These are phyloP conservation scores for Brettanomyces nanus DNA, from an alignment of 805 yeast species.

Conservation along the genomic window DNA sequence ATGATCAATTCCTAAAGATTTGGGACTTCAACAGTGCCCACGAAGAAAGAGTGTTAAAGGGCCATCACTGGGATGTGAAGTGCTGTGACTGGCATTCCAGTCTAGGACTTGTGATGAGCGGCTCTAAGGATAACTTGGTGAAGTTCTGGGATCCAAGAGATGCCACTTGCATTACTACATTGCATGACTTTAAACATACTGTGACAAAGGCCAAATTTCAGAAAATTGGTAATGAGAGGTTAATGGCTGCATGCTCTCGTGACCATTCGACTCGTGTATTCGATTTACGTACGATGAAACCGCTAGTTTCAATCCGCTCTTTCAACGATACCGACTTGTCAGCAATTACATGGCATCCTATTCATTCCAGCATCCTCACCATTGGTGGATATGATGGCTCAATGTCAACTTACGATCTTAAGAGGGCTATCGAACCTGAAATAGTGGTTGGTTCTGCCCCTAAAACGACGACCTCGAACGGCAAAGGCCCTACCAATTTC, in stretches of 20 bases:
- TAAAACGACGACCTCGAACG: conserved; percentile 8
- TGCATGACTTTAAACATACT: conserved; percentile 91
- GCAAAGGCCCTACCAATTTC: conserved; percentile 23
- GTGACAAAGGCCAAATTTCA: conserved; percentile 83
- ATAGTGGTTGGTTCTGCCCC: not conserved
- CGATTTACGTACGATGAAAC: conserved; percentile 81
- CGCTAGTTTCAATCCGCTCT: conserved; percentile 63
- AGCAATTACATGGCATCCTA: conserved; percentile 88
- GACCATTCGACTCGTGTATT: conserved; percentile 84
- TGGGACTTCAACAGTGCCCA: conserved; percentile 90
- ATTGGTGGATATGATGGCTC: conserved; percentile 90
- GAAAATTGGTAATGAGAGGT: conserved; percentile 52
- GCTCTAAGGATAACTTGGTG: conserved; percentile 89
- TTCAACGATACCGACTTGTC: conserved; percentile 72
- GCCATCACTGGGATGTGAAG: conserved; percentile 99
- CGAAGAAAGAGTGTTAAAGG: conserved; percentile 72
- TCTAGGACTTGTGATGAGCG: conserved; percentile 80
- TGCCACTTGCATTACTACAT: conserved; percentile 63
- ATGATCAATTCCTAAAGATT: conserved; percentile 81
- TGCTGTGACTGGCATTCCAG: conserved; percentile 95
- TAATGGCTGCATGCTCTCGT: conserved; percentile 80
- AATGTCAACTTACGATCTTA: conserved; percentile 65
- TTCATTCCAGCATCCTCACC: conserved; percentile 68
- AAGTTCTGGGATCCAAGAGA: conserved; percentile 95
- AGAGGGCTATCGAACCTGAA: conserved; percentile 33